Base-by-base conservation (phyloP, 2,329 filamentous ascomycete species). In the Sporothrix pallida region DNA sequence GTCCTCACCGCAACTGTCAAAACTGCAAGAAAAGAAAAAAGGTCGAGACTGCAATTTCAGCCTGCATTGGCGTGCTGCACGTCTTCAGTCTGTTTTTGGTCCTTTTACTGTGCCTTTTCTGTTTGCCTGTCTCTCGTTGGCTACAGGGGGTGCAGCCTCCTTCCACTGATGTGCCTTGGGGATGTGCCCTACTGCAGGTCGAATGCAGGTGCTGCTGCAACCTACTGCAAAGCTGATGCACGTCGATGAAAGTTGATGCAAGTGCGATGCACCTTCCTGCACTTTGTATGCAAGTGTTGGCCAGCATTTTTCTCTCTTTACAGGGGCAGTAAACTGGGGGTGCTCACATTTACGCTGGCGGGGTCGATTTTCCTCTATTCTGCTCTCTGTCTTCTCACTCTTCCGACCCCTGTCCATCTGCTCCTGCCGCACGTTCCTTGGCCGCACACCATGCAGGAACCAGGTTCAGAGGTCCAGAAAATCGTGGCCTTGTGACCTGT, bases 321-420 rank as follows among this genome's bases (percentile, higher is more conserved):
- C 31, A 37, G 31, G 31, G 31, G 31, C 31, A 37, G 31, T 37
- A 37, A 37, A 37, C 52, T 70, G 50, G 17, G 37, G 15, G 26
- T 72, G 56, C 46, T 62, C 54, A 71, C 54, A 71, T 71, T 13
- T 71, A 71, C 69, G 54, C 70, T 63, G 70, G 56, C 48, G n/a
- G 60, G 17, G 37, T 13, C 15, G 23, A 15, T 4, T 52, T 46
- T n/a, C 65, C n/a, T 23, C 20, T n/a, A 12, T 20, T 23, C 17
- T 10, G 15, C 20, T 9, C 7, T 37, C 15, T 69, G 7, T 13
- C 7, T 50, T 13, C 8, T 46, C 44, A 12, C 23, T 26, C 48
- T 9, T 23, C 37, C 3, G 6, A n/a, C 31, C 68, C 52, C 26
- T 56, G 67, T 37, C 67, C 26, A 44, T 44, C 58, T 63, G 31